Conservation (phyloP, 208 protist genomes). For the Trypanosoma caninum region DNA sequence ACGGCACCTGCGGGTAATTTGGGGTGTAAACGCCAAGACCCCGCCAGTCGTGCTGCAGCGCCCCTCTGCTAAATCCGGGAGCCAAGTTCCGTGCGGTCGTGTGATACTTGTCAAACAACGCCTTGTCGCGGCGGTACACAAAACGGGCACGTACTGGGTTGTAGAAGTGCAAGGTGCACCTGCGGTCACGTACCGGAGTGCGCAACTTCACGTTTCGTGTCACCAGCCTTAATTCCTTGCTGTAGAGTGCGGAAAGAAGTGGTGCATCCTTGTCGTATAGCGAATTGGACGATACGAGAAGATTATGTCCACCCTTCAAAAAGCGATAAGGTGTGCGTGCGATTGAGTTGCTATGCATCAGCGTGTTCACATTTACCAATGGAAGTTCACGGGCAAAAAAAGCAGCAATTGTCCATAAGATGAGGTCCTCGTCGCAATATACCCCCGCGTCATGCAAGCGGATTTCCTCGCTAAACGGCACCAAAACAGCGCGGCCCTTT, state of each 20-base stretch:
- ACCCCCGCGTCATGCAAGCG: slow-evolving; percentile 72
- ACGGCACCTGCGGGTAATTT: slow-evolving; percentile 81
- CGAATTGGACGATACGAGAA: slow-evolving; percentile 31
- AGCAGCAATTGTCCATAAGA: slow-evolving; percentile 83
- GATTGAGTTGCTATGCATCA: slow-evolving; percentile 44
- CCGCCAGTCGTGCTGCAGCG: slow-evolving; percentile 65
- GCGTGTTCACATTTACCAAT: slow-evolving; percentile 70
- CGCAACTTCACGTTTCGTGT: slow-evolving; percentile 51
- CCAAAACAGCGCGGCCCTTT: slow-evolving; percentile 51
- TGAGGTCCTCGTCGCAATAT: slow-evolving; percentile 87
- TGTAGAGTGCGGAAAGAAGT: slow-evolving; percentile 52
- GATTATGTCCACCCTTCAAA: slow-evolving; percentile 62
- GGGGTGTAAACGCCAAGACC: slow-evolving; percentile 85
- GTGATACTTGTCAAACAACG: slow-evolving; percentile 88
- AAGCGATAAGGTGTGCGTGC: slow-evolving; percentile 64
- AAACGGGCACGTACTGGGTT: slow-evolving; percentile 67
- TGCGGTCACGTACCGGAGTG: slow-evolving; percentile 52
- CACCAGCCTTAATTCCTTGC: slow-evolving; percentile 63
- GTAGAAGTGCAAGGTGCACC: slow-evolving; percentile 45
- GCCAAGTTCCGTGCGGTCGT: slow-evolving; percentile 68
- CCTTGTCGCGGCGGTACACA: slow-evolving; percentile 85
- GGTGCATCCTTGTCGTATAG: slow-evolving; percentile 56
- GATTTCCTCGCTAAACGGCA: slow-evolving; percentile 74
- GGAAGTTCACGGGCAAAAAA: slow-evolving; percentile 75
- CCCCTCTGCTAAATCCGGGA: slow-evolving; percentile 80